Conservation (phyloP, 768 basidiomycete genomes). For the Vararia minispora region DNA sequence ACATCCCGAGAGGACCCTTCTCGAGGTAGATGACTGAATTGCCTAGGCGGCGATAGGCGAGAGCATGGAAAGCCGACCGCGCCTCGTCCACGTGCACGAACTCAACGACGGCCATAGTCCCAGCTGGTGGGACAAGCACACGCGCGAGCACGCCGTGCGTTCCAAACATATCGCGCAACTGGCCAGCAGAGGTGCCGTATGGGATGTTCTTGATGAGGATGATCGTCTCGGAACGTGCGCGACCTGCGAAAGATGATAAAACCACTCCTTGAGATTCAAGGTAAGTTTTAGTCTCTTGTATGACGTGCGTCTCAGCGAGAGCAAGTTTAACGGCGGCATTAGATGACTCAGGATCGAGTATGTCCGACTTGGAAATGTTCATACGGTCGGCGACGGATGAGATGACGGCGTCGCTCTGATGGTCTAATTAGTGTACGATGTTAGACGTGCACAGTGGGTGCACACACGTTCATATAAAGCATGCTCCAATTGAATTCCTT, state of each 20-base stretch:
- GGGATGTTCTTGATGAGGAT: slow-evolving; percentile 97
- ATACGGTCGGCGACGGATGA: slow-evolving; percentile 85
- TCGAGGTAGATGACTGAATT: slow-evolving; percentile 90
- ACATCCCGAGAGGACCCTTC: slow-evolving; percentile 83
- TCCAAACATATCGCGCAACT: slow-evolving; percentile 74
- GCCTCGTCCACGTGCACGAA: slow-evolving; percentile 67
- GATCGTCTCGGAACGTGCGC: slow-evolving; percentile 59
- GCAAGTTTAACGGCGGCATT: slow-evolving; percentile 91
- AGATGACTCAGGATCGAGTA: slow-evolving; percentile 74
- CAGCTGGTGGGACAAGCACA: slow-evolving; percentile 81
- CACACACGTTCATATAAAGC: slow-evolving; percentile 94
- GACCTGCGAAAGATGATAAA: slow-evolving; percentile 36
- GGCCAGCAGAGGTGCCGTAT: slow-evolving; percentile 66
- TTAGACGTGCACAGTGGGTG: too few relatives aligned
- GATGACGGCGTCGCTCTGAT: slow-evolving; percentile 85
- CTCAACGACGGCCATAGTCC: slow-evolving; percentile 89
- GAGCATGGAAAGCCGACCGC: slow-evolving; percentile 60
- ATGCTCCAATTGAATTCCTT: slow-evolving; percentile 89
- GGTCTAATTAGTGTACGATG: slow-evolving; percentile 12
- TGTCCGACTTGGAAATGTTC: slow-evolving; percentile 76
- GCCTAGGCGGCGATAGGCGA: slow-evolving; percentile 81
- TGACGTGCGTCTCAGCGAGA: slow-evolving; percentile 91
- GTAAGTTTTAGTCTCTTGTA: slow-evolving; percentile 88
- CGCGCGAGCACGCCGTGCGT: slow-evolving; percentile 59
- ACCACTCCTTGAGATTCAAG: slow-evolving; percentile 70